These are phyloP conservation scores for Pseudocercospora ulei DNA, from an alignment of 2,329 filamentous ascomycete species.

Conservation along the genomic window DNA sequence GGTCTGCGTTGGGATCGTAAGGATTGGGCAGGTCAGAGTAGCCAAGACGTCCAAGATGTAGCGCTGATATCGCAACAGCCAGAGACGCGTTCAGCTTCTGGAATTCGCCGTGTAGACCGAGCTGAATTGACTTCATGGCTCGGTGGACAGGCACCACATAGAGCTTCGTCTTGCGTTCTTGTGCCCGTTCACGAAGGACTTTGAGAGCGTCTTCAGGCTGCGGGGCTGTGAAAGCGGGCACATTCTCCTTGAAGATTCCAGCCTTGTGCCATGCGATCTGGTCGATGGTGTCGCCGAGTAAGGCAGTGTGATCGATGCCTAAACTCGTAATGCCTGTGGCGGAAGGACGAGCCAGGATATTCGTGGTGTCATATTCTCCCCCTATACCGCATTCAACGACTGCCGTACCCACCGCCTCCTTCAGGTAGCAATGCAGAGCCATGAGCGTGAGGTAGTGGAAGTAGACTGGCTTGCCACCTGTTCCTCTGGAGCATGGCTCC, in stretches of 20 bases:
- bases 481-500: slow-evolving; percentile 40
- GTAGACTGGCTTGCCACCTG: slow-evolving; percentile 68
- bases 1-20: slow-evolving; percentile 34
- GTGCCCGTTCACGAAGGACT: slow-evolving; percentile 49
- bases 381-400: slow-evolving; percentile 92
- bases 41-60: slow-evolving; percentile 47
- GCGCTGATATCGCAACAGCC: slow-evolving; percentile 50
- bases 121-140: slow-evolving; percentile 41
- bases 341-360: slow-evolving; percentile 62
- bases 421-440: slow-evolving; percentile 72
- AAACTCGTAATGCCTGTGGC: slow-evolving; percentile 67
- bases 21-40: slow-evolving; percentile 37
- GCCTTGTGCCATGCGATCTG: slow-evolving; percentile 89
- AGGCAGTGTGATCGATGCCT: slow-evolving; percentile 72
- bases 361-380: slow-evolving; percentile 86
- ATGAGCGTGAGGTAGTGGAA: slow-evolving; percentile 86
- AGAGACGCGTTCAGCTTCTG: slow-evolving; percentile 55
- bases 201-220: slow-evolving; percentile 48
- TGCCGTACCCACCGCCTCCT: slow-evolving; percentile 64
- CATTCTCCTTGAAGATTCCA: slow-evolving; percentile 66
- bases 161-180: slow-evolving; percentile 43
- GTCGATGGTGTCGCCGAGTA: slow-evolving; percentile 69
- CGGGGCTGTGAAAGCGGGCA: slow-evolving; percentile 53
- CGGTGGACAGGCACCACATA: slow-evolving; percentile 44
- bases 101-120: slow-evolving; percentile 54